Base-by-base conservation (phyloP, 305 asterid species). In the Rubia peregrina region DNA sequence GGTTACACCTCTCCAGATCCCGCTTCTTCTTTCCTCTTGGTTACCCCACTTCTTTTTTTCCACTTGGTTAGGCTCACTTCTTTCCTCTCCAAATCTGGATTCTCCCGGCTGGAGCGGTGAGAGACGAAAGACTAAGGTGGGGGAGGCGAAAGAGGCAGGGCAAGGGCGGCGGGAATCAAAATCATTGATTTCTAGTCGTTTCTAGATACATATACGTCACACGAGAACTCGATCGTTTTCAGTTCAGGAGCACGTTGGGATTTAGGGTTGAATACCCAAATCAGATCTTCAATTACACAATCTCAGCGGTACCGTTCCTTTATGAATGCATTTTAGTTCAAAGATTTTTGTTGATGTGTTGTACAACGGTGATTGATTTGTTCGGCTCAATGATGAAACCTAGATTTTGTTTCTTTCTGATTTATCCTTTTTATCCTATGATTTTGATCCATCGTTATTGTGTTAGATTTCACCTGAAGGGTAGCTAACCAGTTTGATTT, bases 251-350 rank as follows among this genome's bases (percentile, higher is more conserved):
- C 12, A 10, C 46, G 46, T 9, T 60, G 59, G 65, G 33, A 68
- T 36, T 11, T 74, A 74, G 73, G 73, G 77, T 70, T 21, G 51
- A 74, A 48, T 21, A 9, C 46, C 0, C 56, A 36, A 17, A 60
- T 74, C 70, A 7, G 5, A 59, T 38, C 62, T 61, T 1, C 19
- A 9, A 8, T 61, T 17, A 48, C 11, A 0, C 69, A 56, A 19
- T 11, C 16, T 10, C 26, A 40, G 24, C 24, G 48, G 41, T 9
- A 36, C 14, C 48, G 21, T 38, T 30, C 43, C 7, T 63, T 0
- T 16, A 0, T 63, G 22, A 51, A 19, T 22, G 36, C 6, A 38
- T 36, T 16, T 6, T 36, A 11, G 7, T 2, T 49, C 3, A 8
- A 19, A 5, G 24, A 42, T 66, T 41, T n/a, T 40, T 46, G 38